Conservation (phyloP, 305 asterid genomes). For the Fraxinus baroniana region DNA sequence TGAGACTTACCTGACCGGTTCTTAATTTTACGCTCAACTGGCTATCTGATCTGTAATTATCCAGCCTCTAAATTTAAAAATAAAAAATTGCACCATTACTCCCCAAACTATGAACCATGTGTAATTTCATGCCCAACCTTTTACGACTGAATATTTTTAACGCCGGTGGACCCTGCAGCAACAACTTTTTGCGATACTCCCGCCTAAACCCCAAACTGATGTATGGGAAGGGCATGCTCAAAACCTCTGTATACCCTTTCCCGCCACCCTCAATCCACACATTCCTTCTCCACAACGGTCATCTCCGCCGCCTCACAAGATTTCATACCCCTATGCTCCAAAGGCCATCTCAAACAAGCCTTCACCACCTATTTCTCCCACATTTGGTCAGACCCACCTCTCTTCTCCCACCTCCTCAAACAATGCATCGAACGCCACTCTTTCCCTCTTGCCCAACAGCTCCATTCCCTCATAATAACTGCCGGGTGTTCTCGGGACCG, state of each 20-base stretch:
- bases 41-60: background rate
- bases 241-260: slow-evolving; percentile 26
- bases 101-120: background rate
- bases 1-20: background rate
- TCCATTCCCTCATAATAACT: slow-evolving; percentile 63
- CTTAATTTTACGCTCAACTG: background rate
- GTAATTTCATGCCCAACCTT: background rate
- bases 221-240: slow-evolving; percentile 45
- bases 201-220: background rate
- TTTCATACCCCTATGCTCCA: slow-evolving; percentile 46
- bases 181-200: background rate
- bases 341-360: slow-evolving; percentile 56
- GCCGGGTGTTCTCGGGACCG: slow-evolving; percentile 51
- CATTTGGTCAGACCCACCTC: slow-evolving; percentile 54
- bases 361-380: slow-evolving; percentile 39
- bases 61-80: no score
- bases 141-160: background rate
- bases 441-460: slow-evolving; percentile 44
- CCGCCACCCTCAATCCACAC: slow-evolving; percentile 25
- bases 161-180: background rate
- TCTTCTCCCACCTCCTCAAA: slow-evolving; percentile 65
- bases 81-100: background rate
- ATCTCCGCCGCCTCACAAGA: slow-evolving; percentile 31
- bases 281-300: slow-evolving; percentile 21
- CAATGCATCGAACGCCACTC: slow-evolving; percentile 57